Conservation (phyloP, 345 rosid species). For the Cardamine chenopodiifolia region DNA sequence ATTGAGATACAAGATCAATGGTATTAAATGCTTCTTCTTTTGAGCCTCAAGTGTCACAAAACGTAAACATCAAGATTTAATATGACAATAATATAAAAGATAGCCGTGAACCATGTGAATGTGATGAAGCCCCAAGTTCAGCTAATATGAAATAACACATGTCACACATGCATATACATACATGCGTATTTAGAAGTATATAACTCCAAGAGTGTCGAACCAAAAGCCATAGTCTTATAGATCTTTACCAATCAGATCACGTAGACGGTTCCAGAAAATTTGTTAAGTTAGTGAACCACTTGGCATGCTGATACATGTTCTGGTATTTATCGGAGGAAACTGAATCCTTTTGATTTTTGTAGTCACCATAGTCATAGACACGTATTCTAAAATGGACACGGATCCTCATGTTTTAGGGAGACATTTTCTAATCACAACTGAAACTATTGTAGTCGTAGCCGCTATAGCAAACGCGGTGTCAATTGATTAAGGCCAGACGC, state of each 20-base stretch:
- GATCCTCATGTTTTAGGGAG: background rate
- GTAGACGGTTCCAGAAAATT: background rate
- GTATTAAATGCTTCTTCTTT: conserved; percentile 27
- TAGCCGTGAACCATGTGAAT: conserved; percentile 8
- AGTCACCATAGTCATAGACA: background rate
- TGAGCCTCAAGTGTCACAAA: conserved; percentile 17
- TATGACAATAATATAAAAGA: conserved; percentile 1
- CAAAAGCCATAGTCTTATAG: background rate
- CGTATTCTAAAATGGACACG: background rate
- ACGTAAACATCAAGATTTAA: conserved; percentile 27
- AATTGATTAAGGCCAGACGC: no score
- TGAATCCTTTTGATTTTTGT: background rate
- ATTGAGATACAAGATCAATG: conserved; percentile 10
- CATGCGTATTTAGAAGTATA: background rate
- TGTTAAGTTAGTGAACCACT: background rate
- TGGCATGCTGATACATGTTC: background rate
- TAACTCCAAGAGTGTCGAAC: conserved; percentile 5
- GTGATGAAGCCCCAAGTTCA: conserved; percentile 5
- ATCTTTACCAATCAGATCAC: background rate
- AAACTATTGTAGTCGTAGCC: no score
- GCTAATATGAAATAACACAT: background rate
- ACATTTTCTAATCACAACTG: no score
- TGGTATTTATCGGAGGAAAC: background rate
- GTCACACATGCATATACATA: background rate
- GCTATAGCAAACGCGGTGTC: no score